phyloP scores from a whole-genome alignment of 306 rosid genomes.

The Vigna mungo region DNA sequence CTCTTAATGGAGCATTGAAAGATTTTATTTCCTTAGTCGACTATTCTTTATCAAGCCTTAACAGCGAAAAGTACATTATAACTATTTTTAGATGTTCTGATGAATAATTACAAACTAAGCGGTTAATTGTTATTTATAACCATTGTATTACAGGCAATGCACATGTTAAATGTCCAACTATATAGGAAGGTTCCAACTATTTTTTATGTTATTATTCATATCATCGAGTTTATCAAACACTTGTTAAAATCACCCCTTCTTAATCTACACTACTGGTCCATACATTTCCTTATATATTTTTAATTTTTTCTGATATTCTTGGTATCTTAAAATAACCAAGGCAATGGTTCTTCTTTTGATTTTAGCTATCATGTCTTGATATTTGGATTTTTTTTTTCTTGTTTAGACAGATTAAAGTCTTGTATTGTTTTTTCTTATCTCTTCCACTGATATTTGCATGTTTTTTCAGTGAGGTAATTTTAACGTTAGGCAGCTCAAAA shows the following conservation, averaged over 20 bases:
- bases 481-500: slow-evolving; percentile 97
- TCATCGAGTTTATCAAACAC: slow-evolving; percentile 9
- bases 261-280: slow-evolving; percentile 2
- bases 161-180: background rate
- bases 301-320: background rate
- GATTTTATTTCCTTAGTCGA: slow-evolving; percentile 27
- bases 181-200: slow-evolving; percentile 12
- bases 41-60: slow-evolving; percentile 23
- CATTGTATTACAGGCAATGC: background rate
- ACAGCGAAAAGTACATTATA: background rate
- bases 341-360: slow-evolving; percentile 23
- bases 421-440: slow-evolving; percentile 28
- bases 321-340: slow-evolving; percentile 15
- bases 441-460: slow-evolving; percentile 29
- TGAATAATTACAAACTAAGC: slow-evolving; percentile 29
- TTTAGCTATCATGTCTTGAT: slow-evolving; percentile 26
- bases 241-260: too few species aligned
- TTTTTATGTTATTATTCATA: background rate
- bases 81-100: slow-evolving; percentile 16
- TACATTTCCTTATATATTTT: background rate
- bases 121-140: background rate
- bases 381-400: background rate
- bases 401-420: background rate
- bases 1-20: slow-evolving; percentile 28
- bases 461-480: slow-evolving; percentile 90